phyloP scores from a whole-genome alignment of 164 flowering plant genomes.

The Chloranthus sessilifolius region DNA sequence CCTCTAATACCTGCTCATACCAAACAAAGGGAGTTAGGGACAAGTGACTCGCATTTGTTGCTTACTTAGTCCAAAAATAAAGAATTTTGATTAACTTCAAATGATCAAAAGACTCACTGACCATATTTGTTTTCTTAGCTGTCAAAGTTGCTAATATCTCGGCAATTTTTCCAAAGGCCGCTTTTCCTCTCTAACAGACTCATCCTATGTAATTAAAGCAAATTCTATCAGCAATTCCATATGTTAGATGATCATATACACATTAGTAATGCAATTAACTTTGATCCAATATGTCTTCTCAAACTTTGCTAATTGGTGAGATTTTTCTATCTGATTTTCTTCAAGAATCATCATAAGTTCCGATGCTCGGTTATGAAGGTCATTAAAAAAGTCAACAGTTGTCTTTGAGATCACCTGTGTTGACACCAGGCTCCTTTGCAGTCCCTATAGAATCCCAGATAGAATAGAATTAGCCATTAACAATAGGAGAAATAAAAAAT shows the following conservation, averaged over 20 bases:
- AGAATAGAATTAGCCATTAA: not conserved
- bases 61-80: too few species aligned
- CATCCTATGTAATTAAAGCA: slow-evolving; percentile 47
- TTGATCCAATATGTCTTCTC: slow-evolving; percentile 60
- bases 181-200: slow-evolving; percentile 66
- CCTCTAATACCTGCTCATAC: slow-evolving; percentile 49
- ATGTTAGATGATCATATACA: too few species aligned
- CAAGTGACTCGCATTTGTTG: too few species aligned
- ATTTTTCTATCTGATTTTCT: slow-evolving; percentile 38
- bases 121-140: slow-evolving; percentile 48
- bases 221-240: slow-evolving; percentile 4
- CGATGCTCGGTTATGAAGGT: slow-evolving; percentile 42
- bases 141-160: slow-evolving; percentile 45
- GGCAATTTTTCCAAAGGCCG: slow-evolving; percentile 60
- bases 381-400: slow-evolving; percentile 43
- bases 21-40: too few species aligned
- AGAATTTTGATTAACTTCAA: too few species aligned
- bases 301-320: slow-evolving; percentile 35
- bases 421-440: slow-evolving; percentile 46
- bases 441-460: slow-evolving; percentile 35
- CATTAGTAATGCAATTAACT: not conserved
- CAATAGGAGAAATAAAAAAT: not conserved
- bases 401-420: slow-evolving; percentile 60
- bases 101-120: slow-evolving; percentile 18
- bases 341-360: slow-evolving; percentile 37